Evolutionary conservation across 2,329 filamentous ascomycete species (phyloP), one percentile per base, ranked within the genome.

Genomic region (Colletotrichum chlorophyti): DNA sequence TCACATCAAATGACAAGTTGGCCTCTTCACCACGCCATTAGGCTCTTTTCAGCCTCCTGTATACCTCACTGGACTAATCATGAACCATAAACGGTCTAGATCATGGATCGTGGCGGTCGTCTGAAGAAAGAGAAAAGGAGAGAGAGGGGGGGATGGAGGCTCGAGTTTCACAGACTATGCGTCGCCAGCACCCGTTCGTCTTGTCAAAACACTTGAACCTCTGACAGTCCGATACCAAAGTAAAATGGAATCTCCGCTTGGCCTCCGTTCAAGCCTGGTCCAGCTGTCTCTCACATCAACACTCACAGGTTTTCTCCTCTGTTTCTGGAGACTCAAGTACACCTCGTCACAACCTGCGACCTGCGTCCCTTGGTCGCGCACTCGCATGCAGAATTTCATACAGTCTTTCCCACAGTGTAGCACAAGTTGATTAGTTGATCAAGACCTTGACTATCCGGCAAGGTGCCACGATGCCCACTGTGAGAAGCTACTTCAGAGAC

Each of bases 201-300:
- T 27, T 27, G n/a, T n/a, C n/a, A n/a, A 26, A 26, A 15, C 24
- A 29, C 15, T 8, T 15, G 26, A 9, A 34, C n/a, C 9, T 21
- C 10, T 21, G 35, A 8, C 42, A 31, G 42, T 54, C 35, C 51
- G 43, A 23, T 21, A 48, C 7, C 29, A 17, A 6, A 17, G n/a
- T 12, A 24, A 35, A 29, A 42, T 49, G 43, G 27, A 32, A 35
- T 34, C 31, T 47, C 17, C n/a, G n/a, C n/a, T n/a, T n/a, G n/a
- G n/a, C 27, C 35, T 52, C 26, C 37, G 47, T 53, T 53, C 41
- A 54, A 54, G 55, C 50, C 54, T 59, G 50, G 51, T 43, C 50
- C 55, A 55, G 38, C 32, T 45, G 57, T 59, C 55, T 59, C 50
- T 59, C 57, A 55, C 57, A 40, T 41, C 29, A 29, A 31, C 26